These are phyloP conservation scores for Aspergillus viridinutans DNA, from an alignment of 2,329 filamentous ascomycete genomes.

Conservation along the genomic window DNA sequence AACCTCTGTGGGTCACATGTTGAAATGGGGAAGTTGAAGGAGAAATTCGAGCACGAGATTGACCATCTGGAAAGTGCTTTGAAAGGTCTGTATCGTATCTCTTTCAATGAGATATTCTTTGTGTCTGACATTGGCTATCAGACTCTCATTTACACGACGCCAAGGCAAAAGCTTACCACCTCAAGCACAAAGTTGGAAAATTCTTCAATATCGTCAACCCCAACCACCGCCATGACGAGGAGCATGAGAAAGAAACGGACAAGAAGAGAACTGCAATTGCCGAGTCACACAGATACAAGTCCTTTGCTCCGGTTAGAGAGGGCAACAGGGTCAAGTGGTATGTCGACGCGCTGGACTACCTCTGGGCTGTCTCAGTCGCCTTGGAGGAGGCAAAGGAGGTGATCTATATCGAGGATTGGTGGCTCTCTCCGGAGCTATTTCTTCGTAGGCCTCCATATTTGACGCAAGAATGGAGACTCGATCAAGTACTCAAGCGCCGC, in stretches of 20 bases:
- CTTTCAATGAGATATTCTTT: background rate
- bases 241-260: slow-evolving; percentile 80
- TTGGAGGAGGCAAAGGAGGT: slow-evolving; percentile 86
- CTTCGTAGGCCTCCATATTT: slow-evolving; percentile 76
- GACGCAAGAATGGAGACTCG: slow-evolving; percentile 81
- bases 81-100: slow-evolving; percentile 18
- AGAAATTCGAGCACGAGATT: slow-evolving; percentile 18
- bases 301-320: slow-evolving; percentile 81
- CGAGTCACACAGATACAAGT: slow-evolving; percentile 77
- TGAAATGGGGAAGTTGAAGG: slow-evolving; percentile 25
- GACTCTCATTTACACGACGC: slow-evolving; percentile 36
- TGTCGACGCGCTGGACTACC: slow-evolving; percentile 91
- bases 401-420: slow-evolving; percentile 97
- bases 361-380: slow-evolving; percentile 86
- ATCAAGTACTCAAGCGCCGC: slow-evolving; percentile 78
- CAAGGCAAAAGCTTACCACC: slow-evolving; percentile 52
- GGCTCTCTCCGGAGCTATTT: slow-evolving; percentile 85
- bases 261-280: slow-evolving; percentile 69
- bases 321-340: slow-evolving; percentile 95
- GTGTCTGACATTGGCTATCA: slow-evolving; percentile 11
- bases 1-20: background rate
- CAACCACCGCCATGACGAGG: slow-evolving; percentile 90
- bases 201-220: slow-evolving; percentile 69
- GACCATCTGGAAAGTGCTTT: slow-evolving; percentile 22
- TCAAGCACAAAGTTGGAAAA: slow-evolving; percentile 62